These are phyloP conservation scores for Incumbomyces delicatus DNA, from an alignment of 2,329 filamentous ascomycete species.

Conservation along the genomic window DNA sequence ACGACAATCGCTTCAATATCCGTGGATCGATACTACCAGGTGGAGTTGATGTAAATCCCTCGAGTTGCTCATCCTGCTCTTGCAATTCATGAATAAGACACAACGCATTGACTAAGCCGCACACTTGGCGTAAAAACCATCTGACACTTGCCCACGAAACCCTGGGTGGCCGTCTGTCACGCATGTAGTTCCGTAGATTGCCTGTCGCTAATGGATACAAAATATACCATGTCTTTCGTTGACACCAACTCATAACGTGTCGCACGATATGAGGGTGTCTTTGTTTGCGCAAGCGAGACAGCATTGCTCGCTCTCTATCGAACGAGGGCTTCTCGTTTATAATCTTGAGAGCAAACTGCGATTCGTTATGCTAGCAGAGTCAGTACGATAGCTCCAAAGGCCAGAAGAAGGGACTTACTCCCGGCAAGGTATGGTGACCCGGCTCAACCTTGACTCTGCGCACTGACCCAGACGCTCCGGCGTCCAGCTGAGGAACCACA, in stretches of 20 bases:
- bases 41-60: neutral
- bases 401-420: too few species aligned
- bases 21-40: neutral
- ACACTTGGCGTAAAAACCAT: slow-evolving; percentile 9
- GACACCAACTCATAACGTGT: slow-evolving; percentile 8
- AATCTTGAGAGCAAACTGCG: too few species aligned
- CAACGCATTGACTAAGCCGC: slow-evolving; percentile 7
- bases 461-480: too few species aligned
- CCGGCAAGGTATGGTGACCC: too few species aligned
- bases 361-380: too few species aligned
- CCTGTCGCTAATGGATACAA: slow-evolving; percentile 5
- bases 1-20: neutral
- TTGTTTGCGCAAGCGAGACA: neutral
- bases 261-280: slow-evolving; percentile 6
- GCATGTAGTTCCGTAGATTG: slow-evolving; percentile 7
- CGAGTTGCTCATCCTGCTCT: neutral
- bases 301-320: slow-evolving; percentile 2
- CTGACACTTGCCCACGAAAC: neutral
- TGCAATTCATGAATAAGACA: slow-evolving; percentile 6
- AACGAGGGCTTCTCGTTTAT: neutral
- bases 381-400: too few species aligned
- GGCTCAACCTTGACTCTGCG: too few species aligned
- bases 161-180: neutral
- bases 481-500: too few species aligned
- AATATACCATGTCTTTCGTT: slow-evolving; percentile 2